A percentile compares a stretch with the other conserved stretches of the same genome.
Evolutionary conservation across 2,329 filamentous ascomycete species (phyloP).

Genomic region (Colletotrichum sp.): DNA sequence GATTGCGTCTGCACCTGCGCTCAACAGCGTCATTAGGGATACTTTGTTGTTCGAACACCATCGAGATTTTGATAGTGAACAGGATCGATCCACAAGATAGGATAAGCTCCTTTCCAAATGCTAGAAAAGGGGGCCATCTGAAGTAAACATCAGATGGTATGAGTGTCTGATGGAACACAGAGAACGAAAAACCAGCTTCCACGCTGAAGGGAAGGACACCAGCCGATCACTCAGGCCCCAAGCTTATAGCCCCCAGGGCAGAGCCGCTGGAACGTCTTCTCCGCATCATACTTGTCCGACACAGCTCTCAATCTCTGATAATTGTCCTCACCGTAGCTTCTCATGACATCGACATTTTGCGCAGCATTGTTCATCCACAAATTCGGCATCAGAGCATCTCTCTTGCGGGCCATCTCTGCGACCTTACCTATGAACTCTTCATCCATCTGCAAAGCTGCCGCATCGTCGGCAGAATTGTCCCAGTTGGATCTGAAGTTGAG

Average conservation of each 20-base stretch:
- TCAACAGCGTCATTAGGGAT: no score
- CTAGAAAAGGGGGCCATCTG: no score
- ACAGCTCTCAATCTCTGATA: not conserved
- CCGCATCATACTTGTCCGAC: not conserved
- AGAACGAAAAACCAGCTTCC: no score
- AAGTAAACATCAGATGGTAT: no score
- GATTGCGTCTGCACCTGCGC: no score
- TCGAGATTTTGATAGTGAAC: no score
- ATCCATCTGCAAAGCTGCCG: not conserved
- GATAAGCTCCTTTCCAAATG: no score
- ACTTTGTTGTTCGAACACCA: no score
- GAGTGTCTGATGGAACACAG: no score
- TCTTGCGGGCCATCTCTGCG: not conserved
- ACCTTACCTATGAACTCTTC: not conserved
- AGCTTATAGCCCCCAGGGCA: not conserved
- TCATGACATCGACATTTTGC: not conserved
- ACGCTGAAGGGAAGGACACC: no score
- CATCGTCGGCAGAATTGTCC: not conserved
- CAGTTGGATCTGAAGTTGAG: not conserved
- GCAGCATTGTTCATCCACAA: not conserved
- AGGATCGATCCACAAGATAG: no score
- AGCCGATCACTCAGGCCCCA: not conserved
- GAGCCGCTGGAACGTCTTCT: not conserved
- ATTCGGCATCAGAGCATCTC: not conserved
- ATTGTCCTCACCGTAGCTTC: not conserved